Conservation (phyloP, 345 rosid species). For the Microcos paniculata region DNA sequence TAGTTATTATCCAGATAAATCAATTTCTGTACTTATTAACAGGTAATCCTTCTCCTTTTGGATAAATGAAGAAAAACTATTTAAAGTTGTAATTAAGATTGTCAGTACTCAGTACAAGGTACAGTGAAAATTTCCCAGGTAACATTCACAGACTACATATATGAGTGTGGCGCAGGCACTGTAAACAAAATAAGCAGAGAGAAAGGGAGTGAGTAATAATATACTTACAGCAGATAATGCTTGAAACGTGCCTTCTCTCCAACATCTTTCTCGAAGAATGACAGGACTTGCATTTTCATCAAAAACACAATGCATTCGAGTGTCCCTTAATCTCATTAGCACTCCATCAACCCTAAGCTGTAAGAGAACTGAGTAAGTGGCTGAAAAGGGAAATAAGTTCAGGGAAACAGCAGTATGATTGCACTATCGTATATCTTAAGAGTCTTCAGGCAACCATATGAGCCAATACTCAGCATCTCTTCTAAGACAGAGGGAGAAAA, state of each 20-base stretch:
- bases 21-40: too few relatives aligned
- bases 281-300: constrained; percentile 40
- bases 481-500: not conserved
- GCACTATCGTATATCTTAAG: not conserved
- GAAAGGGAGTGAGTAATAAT: constrained; percentile 5
- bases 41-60: not conserved
- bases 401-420: not conserved
- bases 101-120: not conserved
- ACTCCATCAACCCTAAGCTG: constrained; percentile 99
- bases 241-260: constrained; percentile 86
- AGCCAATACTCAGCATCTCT: not conserved
- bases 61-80: not conserved
- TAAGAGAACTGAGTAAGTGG: constrained; percentile 16
- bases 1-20: too few relatives aligned
- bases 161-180: not conserved
- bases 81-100: constrained; percentile 4
- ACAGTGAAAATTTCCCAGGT: not conserved
- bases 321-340: constrained; percentile 93
- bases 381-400: constrained; percentile 2
- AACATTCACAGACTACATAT: constrained; percentile 1
- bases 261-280: constrained; percentile 84
- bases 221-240: constrained; percentile 72
- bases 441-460: not conserved
- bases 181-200: not conserved
- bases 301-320: constrained; percentile 78